phyloP scores from a whole-genome alignment of 768 basidiomycete genomes.

The Leucocoprinus birnbaumii region DNA sequence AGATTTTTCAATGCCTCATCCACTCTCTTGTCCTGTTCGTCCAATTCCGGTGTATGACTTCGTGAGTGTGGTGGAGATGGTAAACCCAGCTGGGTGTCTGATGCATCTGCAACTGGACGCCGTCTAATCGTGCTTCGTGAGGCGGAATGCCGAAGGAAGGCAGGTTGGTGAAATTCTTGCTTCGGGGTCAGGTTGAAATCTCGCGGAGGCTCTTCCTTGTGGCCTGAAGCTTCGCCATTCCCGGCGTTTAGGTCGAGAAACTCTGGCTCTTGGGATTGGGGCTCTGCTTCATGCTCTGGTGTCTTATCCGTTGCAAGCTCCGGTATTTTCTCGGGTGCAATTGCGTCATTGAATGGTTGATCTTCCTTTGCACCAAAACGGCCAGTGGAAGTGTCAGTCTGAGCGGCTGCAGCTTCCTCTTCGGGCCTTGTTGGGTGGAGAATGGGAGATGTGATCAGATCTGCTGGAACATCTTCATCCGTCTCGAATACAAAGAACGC shows the following conservation, averaged over 20 bases:
- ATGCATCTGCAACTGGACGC: conserved; percentile 13
- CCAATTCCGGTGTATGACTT: conserved; percentile 28
- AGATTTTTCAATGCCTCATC: conserved; percentile 50
- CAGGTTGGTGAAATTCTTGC: conserved; percentile 25
- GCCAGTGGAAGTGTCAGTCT: conserved; percentile 27
- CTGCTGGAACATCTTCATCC: conserved; percentile 88
- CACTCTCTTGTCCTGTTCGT: conserved; percentile 38
- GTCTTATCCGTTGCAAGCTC: conserved; percentile 4
- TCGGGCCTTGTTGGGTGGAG: conserved; percentile 62
- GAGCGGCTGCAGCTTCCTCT: conserved; percentile 19
- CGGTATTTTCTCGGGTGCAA: conserved; percentile 3
- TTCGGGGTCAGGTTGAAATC: conserved; percentile 28
- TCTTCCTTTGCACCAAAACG: conserved; percentile 34
- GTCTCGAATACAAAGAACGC: conserved; percentile 99
- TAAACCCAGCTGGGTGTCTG: conserved; percentile 8
- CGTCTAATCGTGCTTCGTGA: conserved; percentile 28
- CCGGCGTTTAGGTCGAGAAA: conserved; percentile 79
- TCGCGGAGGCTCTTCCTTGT: conserved; percentile 14
- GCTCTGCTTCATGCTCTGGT: conserved; percentile 18
- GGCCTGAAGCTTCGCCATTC: conserved; percentile 21
- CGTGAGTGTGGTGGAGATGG: conserved; percentile 30
- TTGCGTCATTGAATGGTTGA: conserved; percentile 13
- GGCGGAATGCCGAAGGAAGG: conserved; percentile 23
- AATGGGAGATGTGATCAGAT: conserved; percentile 92
- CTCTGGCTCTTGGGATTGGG: conserved; percentile 58